Evolutionary conservation across 495 filamentous ascomycete species (phyloP).

Genomic region (Niebla homalea): DNA sequence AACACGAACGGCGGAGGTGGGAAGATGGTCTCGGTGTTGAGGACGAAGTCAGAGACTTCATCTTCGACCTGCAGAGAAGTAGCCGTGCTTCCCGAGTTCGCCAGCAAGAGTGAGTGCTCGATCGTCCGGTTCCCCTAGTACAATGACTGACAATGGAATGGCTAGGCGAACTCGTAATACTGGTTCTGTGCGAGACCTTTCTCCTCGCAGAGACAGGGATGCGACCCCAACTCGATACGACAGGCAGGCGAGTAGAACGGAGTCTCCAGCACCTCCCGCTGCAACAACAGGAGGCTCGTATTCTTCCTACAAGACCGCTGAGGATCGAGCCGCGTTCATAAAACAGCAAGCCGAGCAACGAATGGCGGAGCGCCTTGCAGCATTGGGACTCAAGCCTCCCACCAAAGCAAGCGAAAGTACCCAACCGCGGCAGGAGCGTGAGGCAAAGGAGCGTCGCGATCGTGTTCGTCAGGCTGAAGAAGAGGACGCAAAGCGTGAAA

Average conservation of each 20-base stretch:
- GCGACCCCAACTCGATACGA: slow-evolving; percentile 17
- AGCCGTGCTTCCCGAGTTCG: slow-evolving; percentile 63
- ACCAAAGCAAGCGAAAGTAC: slow-evolving; percentile 57
- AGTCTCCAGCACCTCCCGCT: slow-evolving; percentile 28
- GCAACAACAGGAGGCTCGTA: slow-evolving; percentile 40
- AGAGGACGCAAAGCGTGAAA: slow-evolving; percentile 83
- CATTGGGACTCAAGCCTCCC: slow-evolving; percentile 75
- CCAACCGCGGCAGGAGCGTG: slow-evolving; percentile 74
- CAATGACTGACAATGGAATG: slow-evolving; percentile 9
- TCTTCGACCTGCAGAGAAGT: slow-evolving; percentile 83
- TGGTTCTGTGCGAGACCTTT: slow-evolving; percentile 18
- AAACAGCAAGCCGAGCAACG: slow-evolving; percentile 93
- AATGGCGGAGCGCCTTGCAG: slow-evolving; percentile 95
- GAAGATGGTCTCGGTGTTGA: slow-evolving; percentile 95
- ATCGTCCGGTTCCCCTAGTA: not conserved
- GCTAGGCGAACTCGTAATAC: slow-evolving; percentile 8
- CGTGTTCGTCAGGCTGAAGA: slow-evolving; percentile 81
- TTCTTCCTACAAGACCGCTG: slow-evolving; percentile 71
- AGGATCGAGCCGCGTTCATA: slow-evolving; percentile 89
- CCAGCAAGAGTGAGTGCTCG: slow-evolving; percentile 49
- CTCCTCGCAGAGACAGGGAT: slow-evolving; percentile 18
- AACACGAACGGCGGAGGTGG: slow-evolving; percentile 90
- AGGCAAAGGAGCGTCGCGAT: slow-evolving; percentile 74
- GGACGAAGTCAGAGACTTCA: slow-evolving; percentile 91
- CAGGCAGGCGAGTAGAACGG: slow-evolving; percentile 21